These are phyloP conservation scores for Caryopteris hybrid DNA, from an alignment of 305 asterid genomes.

Conservation along the genomic window DNA sequence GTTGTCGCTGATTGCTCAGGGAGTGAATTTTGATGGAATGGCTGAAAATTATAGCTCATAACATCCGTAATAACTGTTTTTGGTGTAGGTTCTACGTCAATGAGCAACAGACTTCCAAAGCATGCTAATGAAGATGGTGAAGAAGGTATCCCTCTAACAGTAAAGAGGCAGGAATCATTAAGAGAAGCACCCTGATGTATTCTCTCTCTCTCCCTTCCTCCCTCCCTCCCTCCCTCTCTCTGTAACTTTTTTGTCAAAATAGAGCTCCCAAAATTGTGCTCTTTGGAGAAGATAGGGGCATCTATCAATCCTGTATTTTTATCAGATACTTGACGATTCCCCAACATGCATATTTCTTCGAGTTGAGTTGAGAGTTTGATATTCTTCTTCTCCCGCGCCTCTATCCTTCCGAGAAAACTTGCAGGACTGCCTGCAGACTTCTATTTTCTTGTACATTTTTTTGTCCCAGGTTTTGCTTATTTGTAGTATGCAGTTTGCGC, in stretches of 20 bases:
- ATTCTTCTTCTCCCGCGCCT: neutral
- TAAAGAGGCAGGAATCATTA: constrained; percentile 63
- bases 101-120: constrained; percentile 41
- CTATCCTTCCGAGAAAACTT: neutral
- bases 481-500: neutral
- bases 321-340: constrained; percentile 20
- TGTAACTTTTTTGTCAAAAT: constrained; percentile 15
- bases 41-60: neutral
- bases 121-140: constrained; percentile 58
- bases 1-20: neutral
- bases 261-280: constrained; percentile 17
- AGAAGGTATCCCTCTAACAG: constrained; percentile 70
- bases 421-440: neutral
- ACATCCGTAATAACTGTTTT: neutral
- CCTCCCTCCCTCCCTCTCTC: neutral
- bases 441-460: neutral
- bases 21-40: neutral
- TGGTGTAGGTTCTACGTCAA: constrained; percentile 35
- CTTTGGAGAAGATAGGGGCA: constrained; percentile 31
- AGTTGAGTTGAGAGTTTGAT: neutral
- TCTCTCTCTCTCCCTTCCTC: neutral
- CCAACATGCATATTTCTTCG: constrained; percentile 10
- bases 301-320: constrained; percentile 38
- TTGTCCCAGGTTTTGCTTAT: neutral
- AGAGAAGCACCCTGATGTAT: constrained; percentile 40